Conservation (phyloP, 2,329 filamentous ascomycete genomes). For the Ceratocystis colombiana region DNA sequence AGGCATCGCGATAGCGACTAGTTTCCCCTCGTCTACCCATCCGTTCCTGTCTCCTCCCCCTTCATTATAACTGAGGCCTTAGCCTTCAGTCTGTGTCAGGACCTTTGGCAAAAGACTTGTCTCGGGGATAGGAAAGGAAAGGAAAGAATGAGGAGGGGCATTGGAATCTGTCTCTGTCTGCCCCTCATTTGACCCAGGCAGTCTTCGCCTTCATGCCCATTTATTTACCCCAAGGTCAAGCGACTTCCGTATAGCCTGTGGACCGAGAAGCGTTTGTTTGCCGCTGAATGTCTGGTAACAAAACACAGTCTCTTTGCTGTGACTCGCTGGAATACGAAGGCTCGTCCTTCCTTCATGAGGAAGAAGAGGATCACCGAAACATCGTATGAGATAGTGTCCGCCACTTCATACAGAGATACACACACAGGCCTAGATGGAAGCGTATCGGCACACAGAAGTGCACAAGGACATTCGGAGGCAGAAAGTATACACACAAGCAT, state of each 20-base stretch:
- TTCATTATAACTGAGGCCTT: neutral
- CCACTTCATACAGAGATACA: conserved; percentile 1
- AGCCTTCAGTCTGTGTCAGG: neutral
- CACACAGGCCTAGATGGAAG: neutral
- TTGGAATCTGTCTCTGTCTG: neutral
- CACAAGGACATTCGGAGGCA: neutral
- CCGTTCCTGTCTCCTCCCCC: too few species aligned
- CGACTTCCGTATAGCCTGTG: neutral
- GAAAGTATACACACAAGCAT: too few species aligned
- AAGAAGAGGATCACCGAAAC: conserved; percentile 9
- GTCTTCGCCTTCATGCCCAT: too few species aligned
- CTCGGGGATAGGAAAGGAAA: conserved; percentile 9
- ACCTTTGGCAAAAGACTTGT: conserved; percentile 14
- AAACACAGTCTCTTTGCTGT: neutral
- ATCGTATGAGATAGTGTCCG: conserved; percentile 1
- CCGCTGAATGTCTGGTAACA: conserved; percentile 5
- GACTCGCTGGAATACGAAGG: conserved; percentile 8
- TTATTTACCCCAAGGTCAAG: neutral
- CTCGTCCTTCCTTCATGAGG: neutral
- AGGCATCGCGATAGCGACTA: too few species aligned
- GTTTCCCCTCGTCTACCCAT: too few species aligned
- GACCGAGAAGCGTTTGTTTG: neutral
- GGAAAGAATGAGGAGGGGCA: neutral
- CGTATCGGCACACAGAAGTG: neutral
- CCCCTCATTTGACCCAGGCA: neutral